Conservation (phyloP, 2,329 filamentous ascomycete genomes). For the Rhinocladiella similis region DNA sequence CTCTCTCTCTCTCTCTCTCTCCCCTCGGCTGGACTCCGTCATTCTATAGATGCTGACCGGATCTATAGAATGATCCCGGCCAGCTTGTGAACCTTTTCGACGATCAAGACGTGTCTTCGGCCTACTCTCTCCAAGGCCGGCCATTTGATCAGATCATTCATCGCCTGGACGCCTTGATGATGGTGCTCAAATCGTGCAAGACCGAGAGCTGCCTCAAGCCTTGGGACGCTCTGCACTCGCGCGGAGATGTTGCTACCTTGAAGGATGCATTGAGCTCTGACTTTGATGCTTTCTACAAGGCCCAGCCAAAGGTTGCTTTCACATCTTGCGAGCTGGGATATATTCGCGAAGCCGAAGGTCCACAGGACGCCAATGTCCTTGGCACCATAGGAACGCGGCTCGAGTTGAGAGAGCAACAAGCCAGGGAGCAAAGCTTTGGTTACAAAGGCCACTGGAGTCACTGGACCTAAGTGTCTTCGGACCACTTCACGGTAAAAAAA, state of each 20-base stretch:
- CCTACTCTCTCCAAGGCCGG: not conserved
- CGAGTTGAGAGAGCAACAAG: too few species aligned
- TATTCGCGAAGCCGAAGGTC: conserved; percentile 37
- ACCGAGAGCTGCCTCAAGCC: conserved; percentile 37
- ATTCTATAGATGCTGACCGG: too few species aligned
- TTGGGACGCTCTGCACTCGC: conserved; percentile 38
- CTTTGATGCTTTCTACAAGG: conserved; percentile 37
- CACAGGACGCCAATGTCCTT: conserved; percentile 6
- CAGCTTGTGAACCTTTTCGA: too few species aligned
- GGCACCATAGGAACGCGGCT: not conserved
- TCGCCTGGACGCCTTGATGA: conserved; percentile 37
- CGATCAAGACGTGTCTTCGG: too few species aligned
- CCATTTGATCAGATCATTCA: conserved; percentile 25
- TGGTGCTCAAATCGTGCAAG: conserved; percentile 42
- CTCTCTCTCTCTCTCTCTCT: too few species aligned
- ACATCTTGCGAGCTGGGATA: conserved; percentile 37
- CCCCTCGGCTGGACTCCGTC: too few species aligned
- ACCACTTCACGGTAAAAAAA: too few species aligned
- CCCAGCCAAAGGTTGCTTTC: conserved; percentile 32
- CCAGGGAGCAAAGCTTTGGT: too few species aligned
- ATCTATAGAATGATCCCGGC: too few species aligned
- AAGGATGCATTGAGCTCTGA: conserved; percentile 32
- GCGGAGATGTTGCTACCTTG: conserved; percentile 32
- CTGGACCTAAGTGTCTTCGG: too few species aligned
- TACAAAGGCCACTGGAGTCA: too few species aligned